Conservation (phyloP, 164 flowering plant genomes). For the Malania oleifera region DNA sequence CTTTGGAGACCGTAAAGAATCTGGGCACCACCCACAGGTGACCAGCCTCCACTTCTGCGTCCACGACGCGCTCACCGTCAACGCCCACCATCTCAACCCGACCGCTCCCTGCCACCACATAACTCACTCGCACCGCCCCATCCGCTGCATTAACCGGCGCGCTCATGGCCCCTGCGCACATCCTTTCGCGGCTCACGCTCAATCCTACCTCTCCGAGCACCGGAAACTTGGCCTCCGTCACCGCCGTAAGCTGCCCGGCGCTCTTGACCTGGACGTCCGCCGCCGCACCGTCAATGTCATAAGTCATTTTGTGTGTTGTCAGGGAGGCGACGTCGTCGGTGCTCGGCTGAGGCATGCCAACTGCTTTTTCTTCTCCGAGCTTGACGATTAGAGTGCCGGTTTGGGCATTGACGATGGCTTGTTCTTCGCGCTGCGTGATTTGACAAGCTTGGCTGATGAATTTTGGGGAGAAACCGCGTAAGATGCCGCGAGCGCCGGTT, state of each 20-base stretch:
- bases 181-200: slow-evolving; percentile 15
- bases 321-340: background rate
- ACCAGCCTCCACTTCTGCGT: too few species aligned
- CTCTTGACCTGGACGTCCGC: slow-evolving; percentile 11
- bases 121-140: too few species aligned
- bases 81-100: too few species aligned
- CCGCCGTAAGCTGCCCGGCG: slow-evolving; percentile 3
- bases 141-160: too few species aligned
- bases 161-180: slow-evolving; percentile 17
- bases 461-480: slow-evolving; percentile 22
- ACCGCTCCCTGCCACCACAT: too few species aligned
- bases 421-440: slow-evolving; percentile 1
- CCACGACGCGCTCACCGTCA: too few species aligned
- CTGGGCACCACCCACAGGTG: too few species aligned
- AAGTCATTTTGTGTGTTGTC: slow-evolving; percentile 5
- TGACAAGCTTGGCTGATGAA: slow-evolving; percentile 11
- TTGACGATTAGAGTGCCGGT: slow-evolving; percentile 18
- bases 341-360: slow-evolving; percentile 14
- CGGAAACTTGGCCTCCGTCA: slow-evolving; percentile 14
- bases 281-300: slow-evolving; percentile 3
- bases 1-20: too few species aligned
- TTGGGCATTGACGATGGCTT: slow-evolving; percentile 23
- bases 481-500: slow-evolving; percentile 18
- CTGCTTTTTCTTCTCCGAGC: slow-evolving; percentile 12
- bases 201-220: slow-evolving; percentile 25